Evolutionary conservation across 1,139 yeast species (phyloP).

Genomic region (Suhomyces bolitotheri): DNA sequence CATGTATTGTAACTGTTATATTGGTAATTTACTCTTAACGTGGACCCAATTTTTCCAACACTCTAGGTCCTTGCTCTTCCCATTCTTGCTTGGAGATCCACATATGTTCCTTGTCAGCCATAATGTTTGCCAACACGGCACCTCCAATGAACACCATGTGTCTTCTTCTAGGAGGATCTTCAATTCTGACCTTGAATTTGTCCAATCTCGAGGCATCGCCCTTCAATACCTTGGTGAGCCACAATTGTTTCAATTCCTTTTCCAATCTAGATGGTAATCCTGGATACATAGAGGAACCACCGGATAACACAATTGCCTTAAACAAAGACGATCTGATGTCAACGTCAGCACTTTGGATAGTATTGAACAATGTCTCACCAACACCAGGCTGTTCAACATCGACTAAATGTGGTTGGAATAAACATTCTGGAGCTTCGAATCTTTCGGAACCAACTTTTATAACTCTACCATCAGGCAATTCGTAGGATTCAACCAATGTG

Average conservation of each 20-base stretch:
- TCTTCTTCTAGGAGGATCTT: conserved; percentile 98
- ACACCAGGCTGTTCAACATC: conserved; percentile 97
- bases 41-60: conserved; percentile 89
- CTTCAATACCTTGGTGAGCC: conserved; percentile 86
- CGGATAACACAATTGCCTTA: conserved; percentile 91
- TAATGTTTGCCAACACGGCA: conserved; percentile 94
- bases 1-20: conserved; percentile 4
- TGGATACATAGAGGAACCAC: conserved; percentile 99
- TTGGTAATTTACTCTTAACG: conserved; percentile 45
- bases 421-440: conserved; percentile 97
- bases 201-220: conserved; percentile 86
- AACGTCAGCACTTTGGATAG: conserved; percentile 91
- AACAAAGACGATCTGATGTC: conserved; percentile 87
- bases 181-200: conserved; percentile 93
- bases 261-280: conserved; percentile 95
- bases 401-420: conserved; percentile 95
- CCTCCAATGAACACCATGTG: conserved; percentile 99
- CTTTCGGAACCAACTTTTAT: conserved; percentile 94
- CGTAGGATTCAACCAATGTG: conserved; percentile 84
- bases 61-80: conserved; percentile 93
- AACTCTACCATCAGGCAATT: conserved; percentile 94
- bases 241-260: conserved; percentile 91
- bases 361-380: conserved; percentile 88
- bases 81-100: conserved; percentile 96
- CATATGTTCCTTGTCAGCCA: conserved; percentile 98